Conservation (phyloP, 2,329 filamentous ascomycete genomes). For the Pseudogymnoascus sp. region DNA sequence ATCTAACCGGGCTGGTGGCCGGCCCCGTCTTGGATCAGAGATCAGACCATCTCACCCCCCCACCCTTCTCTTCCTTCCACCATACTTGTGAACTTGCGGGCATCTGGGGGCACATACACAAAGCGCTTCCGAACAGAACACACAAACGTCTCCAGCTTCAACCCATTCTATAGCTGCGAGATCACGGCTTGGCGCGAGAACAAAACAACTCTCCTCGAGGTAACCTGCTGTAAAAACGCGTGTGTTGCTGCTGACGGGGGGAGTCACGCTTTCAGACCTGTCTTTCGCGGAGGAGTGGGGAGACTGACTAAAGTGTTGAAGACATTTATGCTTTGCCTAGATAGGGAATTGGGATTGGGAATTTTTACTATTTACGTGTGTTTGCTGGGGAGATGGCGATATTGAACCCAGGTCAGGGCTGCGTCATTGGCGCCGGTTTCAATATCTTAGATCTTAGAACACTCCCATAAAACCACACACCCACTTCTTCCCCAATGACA, state of each 20-base stretch:
- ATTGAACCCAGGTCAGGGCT: neutral
- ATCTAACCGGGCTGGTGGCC: neutral
- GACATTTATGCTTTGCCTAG: slow-evolving; percentile 28
- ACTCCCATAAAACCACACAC: too few species aligned
- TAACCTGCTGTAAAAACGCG: neutral
- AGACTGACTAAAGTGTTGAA: slow-evolving; percentile 49
- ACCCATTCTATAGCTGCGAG: slow-evolving; percentile 37
- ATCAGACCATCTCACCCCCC: too few species aligned
- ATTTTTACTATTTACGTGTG: neutral
- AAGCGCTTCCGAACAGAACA: slow-evolving; percentile 45
- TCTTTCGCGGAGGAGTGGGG: slow-evolving; percentile 38
- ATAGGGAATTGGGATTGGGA: too few species aligned
- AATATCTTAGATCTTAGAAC: neutral
- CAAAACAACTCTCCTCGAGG: slow-evolving; percentile 21
- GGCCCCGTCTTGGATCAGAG: neutral
- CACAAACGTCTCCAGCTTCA: slow-evolving; percentile 37
- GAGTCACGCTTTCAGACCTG: slow-evolving; percentile 46
- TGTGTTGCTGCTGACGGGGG: slow-evolving; percentile 9
- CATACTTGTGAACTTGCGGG: neutral
- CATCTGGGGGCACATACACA: slow-evolving; percentile 11
- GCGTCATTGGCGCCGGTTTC: neutral
- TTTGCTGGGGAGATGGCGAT: neutral
- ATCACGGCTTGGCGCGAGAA: slow-evolving; percentile 46
- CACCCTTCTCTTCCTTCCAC: too few species aligned
- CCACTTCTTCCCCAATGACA: too few species aligned